Percentiles rank a stretch among this genome's conserved stretches.
phyloP scores from a whole-genome alignment of 176 grass and related monocot genomes.

The bread wheat (Triticum aestivum) region IWGSC_CS_RefSeq_v2.1 NC_057803.1:607709650-607710149 shows the following conservation, averaged over 20 bases:
- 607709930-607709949: too few species aligned
- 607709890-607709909: not conserved
- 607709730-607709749: not conserved
- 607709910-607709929: too few species aligned
- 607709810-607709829: not conserved
- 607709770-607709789: not conserved
- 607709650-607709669: not conserved
- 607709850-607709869: not conserved
- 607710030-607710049: conserved; percentile 20
- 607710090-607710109: conserved; percentile 76
- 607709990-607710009: too few species aligned
- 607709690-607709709: not conserved
- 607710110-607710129: conserved; percentile 79
- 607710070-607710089: conserved; percentile 79
- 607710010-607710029: conserved; percentile 2
- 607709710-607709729: not conserved
- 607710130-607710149: conserved; percentile 86
- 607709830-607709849: not conserved
- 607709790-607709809: not conserved
- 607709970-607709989: too few species aligned
- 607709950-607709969: too few species aligned
- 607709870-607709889: not conserved
- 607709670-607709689: not conserved
- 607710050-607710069: conserved; percentile 13
- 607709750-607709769: conserved; percentile 7